A percentile compares a stretch with the other conserved stretches of the same genome.
These are phyloP conservation scores for Neopestalotiopsis sp. DNA, from an alignment of 2,329 filamentous ascomycete genomes.

Conservation along the genomic window DNA sequence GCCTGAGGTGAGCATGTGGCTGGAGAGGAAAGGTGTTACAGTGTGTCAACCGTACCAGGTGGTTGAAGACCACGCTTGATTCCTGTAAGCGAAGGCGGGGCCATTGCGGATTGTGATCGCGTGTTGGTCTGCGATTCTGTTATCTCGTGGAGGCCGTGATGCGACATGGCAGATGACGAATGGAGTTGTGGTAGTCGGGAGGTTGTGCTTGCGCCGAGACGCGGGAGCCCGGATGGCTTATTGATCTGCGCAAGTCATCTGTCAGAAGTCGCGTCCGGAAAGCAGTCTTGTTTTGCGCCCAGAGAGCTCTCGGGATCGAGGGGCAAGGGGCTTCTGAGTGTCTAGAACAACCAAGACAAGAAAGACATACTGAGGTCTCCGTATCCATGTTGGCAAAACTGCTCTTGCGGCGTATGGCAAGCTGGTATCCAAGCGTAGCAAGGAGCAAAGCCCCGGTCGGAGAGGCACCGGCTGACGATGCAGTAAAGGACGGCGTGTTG, in stretches of 20 bases:
- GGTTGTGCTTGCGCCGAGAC: constrained; percentile 22
- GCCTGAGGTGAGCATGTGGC: constrained; percentile 24
- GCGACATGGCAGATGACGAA: constrained; percentile 29
- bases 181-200: constrained; percentile 29
- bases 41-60: constrained; percentile 42
- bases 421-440: constrained; percentile 37
- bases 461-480: constrained; percentile 29
- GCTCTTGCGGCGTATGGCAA: constrained; percentile 33
- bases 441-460: constrained; percentile 43
- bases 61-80: constrained; percentile 58
- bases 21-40: constrained; percentile 21
- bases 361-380: constrained; percentile 22
- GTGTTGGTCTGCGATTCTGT: constrained; percentile 66
- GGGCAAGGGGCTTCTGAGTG: background rate
- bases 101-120: constrained; percentile 49
- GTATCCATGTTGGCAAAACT: constrained; percentile 40
- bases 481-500: constrained; percentile 20
- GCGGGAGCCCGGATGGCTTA: constrained; percentile 20
- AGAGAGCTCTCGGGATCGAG: background rate
- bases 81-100: constrained; percentile 41
- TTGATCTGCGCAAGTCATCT: constrained; percentile 9
- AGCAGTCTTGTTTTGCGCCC: background rate
- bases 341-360: background rate
- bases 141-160: constrained; percentile 54
- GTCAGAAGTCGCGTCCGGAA: constrained; percentile 3